phyloP scores from a whole-genome alignment of 2,329 filamentous ascomycete genomes.

The Diaporthe humulicola region DNA sequence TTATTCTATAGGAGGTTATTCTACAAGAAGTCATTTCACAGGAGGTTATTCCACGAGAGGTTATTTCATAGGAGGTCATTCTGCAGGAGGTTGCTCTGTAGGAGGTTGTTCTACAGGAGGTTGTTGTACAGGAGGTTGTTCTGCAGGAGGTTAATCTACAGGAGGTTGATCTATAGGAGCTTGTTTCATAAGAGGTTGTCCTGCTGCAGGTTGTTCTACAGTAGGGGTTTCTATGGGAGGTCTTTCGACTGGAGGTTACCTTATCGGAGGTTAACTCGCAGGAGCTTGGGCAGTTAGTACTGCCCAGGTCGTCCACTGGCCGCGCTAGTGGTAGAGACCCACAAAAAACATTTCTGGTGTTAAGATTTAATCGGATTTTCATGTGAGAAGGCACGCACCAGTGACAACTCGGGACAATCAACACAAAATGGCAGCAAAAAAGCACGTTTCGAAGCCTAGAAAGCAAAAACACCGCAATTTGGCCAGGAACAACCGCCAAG shows the following conservation, averaged over 20 bases:
- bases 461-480: constrained; percentile 80
- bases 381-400: not conserved
- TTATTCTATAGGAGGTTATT: too few species aligned
- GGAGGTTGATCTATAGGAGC: not conserved
- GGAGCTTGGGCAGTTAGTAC: too few species aligned
- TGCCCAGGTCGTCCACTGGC: not conserved
- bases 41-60: too few species aligned
- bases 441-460: constrained; percentile 74
- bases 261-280: not conserved
- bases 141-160: not conserved
- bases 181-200: not conserved
- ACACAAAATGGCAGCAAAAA: constrained; percentile 41
- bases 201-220: not conserved
- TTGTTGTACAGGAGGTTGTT: not conserved
- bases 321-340: not conserved
- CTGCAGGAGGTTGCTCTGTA: too few species aligned
- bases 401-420: not conserved
- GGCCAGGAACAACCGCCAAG: constrained; percentile 66
- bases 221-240: too few species aligned
- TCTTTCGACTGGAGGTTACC: too few species aligned
- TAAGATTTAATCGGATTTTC: constrained; percentile 11
- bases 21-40: too few species aligned
- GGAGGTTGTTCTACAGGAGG: not conserved
- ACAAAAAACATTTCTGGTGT: constrained; percentile 12
- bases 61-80: not conserved